These are phyloP conservation scores for Fusarium caatingaense DNA, from an alignment of 2,329 filamentous ascomycete genomes.

Conservation along the genomic window DNA sequence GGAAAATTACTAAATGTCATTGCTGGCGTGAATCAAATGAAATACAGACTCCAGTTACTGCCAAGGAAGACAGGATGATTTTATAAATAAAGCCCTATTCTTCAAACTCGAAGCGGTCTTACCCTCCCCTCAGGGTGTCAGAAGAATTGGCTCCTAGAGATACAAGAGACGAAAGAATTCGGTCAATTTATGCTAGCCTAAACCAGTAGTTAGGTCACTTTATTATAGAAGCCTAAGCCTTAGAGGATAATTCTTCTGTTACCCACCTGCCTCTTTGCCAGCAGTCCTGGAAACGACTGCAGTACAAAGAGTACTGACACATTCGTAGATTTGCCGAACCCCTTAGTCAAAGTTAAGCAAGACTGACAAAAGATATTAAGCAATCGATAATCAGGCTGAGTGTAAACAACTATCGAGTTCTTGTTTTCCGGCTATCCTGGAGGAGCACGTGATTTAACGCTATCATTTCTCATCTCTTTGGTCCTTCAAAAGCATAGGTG, in stretches of 20 bases:
- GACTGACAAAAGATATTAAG: neutral
- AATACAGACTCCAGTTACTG: accelerated
- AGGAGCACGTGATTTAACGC: neutral
- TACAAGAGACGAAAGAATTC: no score
- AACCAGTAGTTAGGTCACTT: no score
- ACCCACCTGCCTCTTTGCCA: neutral
- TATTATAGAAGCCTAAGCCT: no score
- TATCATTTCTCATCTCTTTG: neutral
- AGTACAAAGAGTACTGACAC: neutral
- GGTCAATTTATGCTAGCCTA: no score
- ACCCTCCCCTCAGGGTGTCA: no score
- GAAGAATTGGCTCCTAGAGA: no score
- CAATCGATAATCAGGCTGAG: neutral
- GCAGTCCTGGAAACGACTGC: neutral
- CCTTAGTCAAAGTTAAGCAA: accelerated
- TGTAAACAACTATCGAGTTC: neutral
- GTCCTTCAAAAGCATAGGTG: neutral
- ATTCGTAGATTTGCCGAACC: neutral
- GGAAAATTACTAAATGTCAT: neutral
- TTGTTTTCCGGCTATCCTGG: neutral
- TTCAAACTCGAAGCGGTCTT: no score
- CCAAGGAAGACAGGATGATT: no score
- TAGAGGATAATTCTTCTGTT: no score
- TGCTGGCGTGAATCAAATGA: accelerated
- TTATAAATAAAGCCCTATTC: no score